Evolutionary conservation across 1,284 basidiomycete species (phyloP).

Genomic region (Trichosporon faecale): DNA sequence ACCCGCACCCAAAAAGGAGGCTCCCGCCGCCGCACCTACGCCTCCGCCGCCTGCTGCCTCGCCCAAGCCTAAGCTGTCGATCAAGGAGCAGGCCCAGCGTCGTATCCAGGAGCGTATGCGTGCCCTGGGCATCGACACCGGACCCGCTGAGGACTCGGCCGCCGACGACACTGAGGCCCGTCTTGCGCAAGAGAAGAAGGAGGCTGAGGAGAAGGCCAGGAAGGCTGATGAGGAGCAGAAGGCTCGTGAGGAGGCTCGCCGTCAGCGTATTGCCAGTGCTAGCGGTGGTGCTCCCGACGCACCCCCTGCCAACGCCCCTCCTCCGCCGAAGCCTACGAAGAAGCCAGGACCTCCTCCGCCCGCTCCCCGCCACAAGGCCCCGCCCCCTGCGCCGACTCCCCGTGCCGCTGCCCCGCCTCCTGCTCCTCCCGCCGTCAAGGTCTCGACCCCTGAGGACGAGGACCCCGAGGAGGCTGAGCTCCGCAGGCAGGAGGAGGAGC

Average conservation of each 20-base stretch:
- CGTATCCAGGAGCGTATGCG: constrained; percentile 83
- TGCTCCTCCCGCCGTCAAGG: constrained; percentile 45
- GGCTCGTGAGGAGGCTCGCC: constrained; percentile 66
- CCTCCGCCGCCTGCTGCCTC: constrained; percentile 57
- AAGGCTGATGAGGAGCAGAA: constrained; percentile 73
- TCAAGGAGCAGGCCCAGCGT: constrained; percentile 76
- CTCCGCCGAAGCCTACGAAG: constrained; percentile 42
- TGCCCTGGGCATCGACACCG: constrained; percentile 70
- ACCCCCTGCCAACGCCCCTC: constrained; percentile 36
- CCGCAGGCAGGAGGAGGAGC: constrained; percentile 62
- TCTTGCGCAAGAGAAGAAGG: constrained; percentile 74
- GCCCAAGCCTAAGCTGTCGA: constrained; percentile 63
- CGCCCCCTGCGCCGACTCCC: constrained; percentile 23
- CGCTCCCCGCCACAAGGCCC: constrained; percentile 27
- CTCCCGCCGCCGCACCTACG: constrained; percentile 46
- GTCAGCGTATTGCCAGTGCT: constrained; percentile 66
- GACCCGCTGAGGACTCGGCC: constrained; percentile 57
- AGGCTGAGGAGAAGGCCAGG: constrained; percentile 75
- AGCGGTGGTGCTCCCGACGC: constrained; percentile 43
- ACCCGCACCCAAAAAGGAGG: constrained; percentile 10
- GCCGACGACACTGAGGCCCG: constrained; percentile 78
- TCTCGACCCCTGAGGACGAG: constrained; percentile 46
- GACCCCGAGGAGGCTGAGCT: constrained; percentile 66
- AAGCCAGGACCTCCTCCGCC: constrained; percentile 42
- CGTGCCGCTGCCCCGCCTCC: constrained; percentile 25